Conservation (phyloP, 495 filamentous ascomycete genomes). For the Neurospora sp. region DNA sequence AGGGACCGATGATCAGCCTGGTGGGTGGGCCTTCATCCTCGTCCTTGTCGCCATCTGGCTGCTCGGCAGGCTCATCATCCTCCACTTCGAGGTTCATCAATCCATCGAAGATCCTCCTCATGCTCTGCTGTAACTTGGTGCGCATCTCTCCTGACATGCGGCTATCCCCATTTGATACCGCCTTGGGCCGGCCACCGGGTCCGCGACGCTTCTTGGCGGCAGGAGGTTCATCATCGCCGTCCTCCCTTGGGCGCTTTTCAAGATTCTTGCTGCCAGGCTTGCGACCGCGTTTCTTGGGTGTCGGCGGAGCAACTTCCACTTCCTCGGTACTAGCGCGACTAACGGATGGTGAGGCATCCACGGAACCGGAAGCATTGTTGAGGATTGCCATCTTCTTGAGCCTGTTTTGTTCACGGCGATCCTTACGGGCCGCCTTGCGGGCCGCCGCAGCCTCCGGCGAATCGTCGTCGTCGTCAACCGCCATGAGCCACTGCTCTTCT, state of each 20-base stretch:
- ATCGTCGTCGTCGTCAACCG: conserved; percentile 93
- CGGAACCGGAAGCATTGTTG: conserved; percentile 25
- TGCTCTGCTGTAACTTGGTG: conserved; percentile 58
- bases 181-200: conserved; percentile 55
- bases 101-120: conserved; percentile 63
- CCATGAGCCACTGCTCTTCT: conserved; percentile 91
- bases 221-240: conserved; percentile 68
- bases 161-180: conserved; percentile 17
- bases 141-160: conserved; percentile 39
- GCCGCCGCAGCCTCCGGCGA: conserved; percentile 86
- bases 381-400: conserved; percentile 44
- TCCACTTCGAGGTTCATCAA: conserved; percentile 73
- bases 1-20: conserved; percentile 84
- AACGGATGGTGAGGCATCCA: conserved; percentile 64
- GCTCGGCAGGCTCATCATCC: conserved; percentile 35
- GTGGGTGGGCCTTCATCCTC: conserved; percentile 33
- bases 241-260: conserved; percentile 80
- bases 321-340: conserved; percentile 73
- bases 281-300: conserved; percentile 63
- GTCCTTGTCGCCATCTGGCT: conserved; percentile 19
- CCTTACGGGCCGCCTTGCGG: conserved; percentile 75
- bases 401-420: conserved; percentile 65
- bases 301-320: conserved; percentile 23
- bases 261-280: conserved; percentile 55
- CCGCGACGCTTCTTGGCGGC: conserved; percentile 73